Conservation (phyloP, 805 yeast species). For the Schizosaccharomyces pombe region DNA sequence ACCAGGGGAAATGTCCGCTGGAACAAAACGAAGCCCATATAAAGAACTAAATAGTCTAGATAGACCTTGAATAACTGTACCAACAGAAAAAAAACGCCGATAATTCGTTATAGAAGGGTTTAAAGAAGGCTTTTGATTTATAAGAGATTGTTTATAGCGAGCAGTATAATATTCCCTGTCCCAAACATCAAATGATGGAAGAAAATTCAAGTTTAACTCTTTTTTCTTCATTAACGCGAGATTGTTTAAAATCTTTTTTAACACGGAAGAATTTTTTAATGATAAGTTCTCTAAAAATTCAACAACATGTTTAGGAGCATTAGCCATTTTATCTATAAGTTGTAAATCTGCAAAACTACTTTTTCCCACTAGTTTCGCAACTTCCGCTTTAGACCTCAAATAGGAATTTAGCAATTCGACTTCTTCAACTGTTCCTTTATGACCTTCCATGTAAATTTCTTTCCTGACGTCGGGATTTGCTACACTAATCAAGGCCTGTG, state of each 20-base stretch:
- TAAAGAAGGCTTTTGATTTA: slow-evolving; percentile 14
- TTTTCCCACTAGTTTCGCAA: slow-evolving; percentile 55
- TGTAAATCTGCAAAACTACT: slow-evolving; percentile 56
- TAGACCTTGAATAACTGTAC: slow-evolving; percentile 65
- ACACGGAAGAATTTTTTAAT: slow-evolving; percentile 26
- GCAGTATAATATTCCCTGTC: slow-evolving; percentile 50
- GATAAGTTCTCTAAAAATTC: slow-evolving; percentile 43
- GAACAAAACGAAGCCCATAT: slow-evolving; percentile 56
- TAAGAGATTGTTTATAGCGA: slow-evolving; percentile 13
- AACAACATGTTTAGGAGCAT: slow-evolving; percentile 48
- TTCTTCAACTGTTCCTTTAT: slow-evolving; percentile 41
- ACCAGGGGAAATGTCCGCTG: slow-evolving; percentile 36
- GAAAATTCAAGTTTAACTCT: slow-evolving; percentile 12
- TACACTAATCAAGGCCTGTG: slow-evolving; percentile 36
- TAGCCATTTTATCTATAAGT: slow-evolving; percentile 75
- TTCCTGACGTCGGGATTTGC: slow-evolving; percentile 33
- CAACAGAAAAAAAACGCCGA: slow-evolving; percentile 57
- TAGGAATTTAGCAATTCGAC: slow-evolving; percentile 33
- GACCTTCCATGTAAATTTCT: slow-evolving; percentile 51
- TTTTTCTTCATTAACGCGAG: slow-evolving; percentile 19
- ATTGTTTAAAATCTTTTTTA: slow-evolving; percentile 39
- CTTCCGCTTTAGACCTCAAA: slow-evolving; percentile 37
- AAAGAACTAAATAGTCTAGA: slow-evolving; percentile 43
- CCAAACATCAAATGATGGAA: slow-evolving; percentile 52
- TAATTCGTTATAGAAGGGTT: slow-evolving; percentile 22